phyloP scores from a whole-genome alignment of 805 yeast genomes.

The Lipomyces anomalus region DNA sequence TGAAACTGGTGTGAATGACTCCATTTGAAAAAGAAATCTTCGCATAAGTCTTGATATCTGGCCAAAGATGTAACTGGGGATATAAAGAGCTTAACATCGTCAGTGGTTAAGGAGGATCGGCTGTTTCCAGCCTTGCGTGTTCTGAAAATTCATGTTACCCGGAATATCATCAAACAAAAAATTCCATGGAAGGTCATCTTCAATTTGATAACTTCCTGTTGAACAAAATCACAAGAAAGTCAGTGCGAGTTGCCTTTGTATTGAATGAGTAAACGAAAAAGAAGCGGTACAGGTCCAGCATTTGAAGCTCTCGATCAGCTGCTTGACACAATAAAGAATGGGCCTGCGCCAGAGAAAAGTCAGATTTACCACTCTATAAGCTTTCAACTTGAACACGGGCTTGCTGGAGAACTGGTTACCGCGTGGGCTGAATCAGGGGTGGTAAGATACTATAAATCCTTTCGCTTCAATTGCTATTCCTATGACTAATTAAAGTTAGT shows the following conservation, averaged over 20 bases:
- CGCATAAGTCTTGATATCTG: too few relatives aligned
- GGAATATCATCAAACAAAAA: too few relatives aligned
- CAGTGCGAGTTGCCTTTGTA: constrained; percentile 1
- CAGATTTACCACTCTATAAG: background rate
- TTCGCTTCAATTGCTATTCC: background rate
- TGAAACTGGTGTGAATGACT: too few relatives aligned
- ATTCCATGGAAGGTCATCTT: too few relatives aligned
- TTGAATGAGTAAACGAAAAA: background rate
- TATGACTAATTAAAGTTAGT: background rate
- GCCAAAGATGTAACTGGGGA: too few relatives aligned
- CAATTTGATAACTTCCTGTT: too few relatives aligned
- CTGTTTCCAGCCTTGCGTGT: too few relatives aligned
- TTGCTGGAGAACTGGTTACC: constrained; percentile 9
- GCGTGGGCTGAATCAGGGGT: constrained; percentile 13
- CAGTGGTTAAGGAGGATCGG: too few relatives aligned
- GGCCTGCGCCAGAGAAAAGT: background rate
- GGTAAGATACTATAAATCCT: too few relatives aligned
- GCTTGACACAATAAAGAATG: background rate
- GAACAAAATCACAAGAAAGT: background rate
- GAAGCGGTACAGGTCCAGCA: constrained; percentile 6
- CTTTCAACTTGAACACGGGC: constrained; percentile 11
- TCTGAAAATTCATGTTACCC: too few relatives aligned
- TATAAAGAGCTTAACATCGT: too few relatives aligned
- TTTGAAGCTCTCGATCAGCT: constrained; percentile 6
- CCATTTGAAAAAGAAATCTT: too few relatives aligned